phyloP scores from a whole-genome alignment of 805 yeast genomes.

The Cyberlindnera lachancei region DNA sequence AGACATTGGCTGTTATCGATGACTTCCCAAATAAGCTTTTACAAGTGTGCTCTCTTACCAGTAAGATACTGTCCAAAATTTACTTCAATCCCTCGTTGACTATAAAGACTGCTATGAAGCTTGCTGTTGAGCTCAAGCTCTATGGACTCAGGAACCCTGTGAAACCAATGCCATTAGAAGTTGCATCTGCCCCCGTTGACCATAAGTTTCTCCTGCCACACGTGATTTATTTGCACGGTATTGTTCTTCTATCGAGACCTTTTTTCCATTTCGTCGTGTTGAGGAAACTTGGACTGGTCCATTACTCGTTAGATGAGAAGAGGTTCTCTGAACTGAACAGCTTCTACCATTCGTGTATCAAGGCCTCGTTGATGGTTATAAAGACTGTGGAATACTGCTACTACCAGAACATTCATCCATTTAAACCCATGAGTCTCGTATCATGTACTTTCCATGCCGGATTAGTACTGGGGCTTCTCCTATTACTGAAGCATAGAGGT shows the following conservation, averaged over 20 bases:
- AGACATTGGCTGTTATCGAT: constrained; percentile 12
- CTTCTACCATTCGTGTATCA: constrained; percentile 31
- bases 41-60: constrained; percentile 24
- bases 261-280: constrained; percentile 30
- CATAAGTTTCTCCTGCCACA: constrained; percentile 25
- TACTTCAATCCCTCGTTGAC: constrained; percentile 28
- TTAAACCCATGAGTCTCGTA: constrained; percentile 28
- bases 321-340: constrained; percentile 13
- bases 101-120: constrained; percentile 24
- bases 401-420: constrained; percentile 25
- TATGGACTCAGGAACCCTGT: constrained; percentile 29
- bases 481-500: constrained; percentile 17
- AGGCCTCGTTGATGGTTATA: constrained; percentile 29
- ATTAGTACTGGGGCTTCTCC: constrained; percentile 27
- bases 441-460: constrained; percentile 31
- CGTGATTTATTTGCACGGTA: constrained; percentile 29
- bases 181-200: constrained; percentile 16
- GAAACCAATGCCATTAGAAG: constrained; percentile 22
- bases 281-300: constrained; percentile 15
- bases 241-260: constrained; percentile 33
- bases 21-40: constrained; percentile 25
- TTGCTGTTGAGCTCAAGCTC: constrained; percentile 29
- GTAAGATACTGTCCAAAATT: constrained; percentile 26
- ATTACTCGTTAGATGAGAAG: constrained; percentile 9
- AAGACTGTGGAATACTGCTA: constrained; percentile 24